A percentile compares a stretch with the other conserved stretches of the same genome.
These are phyloP conservation scores for Colletotrichum zoysiae DNA, from an alignment of 2,329 filamentous ascomycete genomes.

Conservation along the genomic window DNA sequence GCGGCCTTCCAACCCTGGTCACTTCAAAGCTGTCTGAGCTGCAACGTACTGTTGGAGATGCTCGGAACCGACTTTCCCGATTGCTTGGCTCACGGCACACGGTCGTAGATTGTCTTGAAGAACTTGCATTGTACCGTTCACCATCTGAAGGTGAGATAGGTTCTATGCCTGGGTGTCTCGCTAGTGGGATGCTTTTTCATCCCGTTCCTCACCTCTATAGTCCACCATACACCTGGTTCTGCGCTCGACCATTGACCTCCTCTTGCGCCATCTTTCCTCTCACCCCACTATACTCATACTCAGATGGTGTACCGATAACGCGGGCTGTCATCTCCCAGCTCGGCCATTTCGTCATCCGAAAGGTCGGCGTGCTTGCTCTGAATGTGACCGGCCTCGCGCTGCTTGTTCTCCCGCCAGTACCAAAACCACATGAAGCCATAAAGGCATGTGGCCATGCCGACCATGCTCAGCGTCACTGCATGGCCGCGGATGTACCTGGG, in stretches of 20 bases:
- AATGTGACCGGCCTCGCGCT: constrained; percentile 55
- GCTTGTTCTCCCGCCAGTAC: constrained; percentile 58
- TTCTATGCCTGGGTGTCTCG: not conserved
- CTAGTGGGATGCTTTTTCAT: not conserved
- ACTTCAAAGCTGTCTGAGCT: too few relatives aligned
- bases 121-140: not conserved
- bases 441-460: constrained; percentile 45
- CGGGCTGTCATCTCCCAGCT: constrained; percentile 66
- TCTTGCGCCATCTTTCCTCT: not conserved
- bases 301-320: constrained; percentile 60
- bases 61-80: too few relatives aligned
- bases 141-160: not conserved
- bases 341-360: constrained; percentile 61
- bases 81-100: not conserved
- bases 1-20: too few relatives aligned
- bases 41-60: too few relatives aligned
- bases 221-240: not conserved
- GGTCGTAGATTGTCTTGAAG: not conserved
- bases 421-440: constrained; percentile 55
- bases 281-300: not conserved
- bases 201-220: not conserved
- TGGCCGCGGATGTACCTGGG: constrained; percentile 73
- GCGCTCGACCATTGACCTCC: too few relatives aligned
- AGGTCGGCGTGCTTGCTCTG: constrained; percentile 55
- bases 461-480: constrained; percentile 57